phyloP scores from a whole-genome alignment of 2,329 filamentous ascomycete genomes.

The Colletotrichum sp. region DNA sequence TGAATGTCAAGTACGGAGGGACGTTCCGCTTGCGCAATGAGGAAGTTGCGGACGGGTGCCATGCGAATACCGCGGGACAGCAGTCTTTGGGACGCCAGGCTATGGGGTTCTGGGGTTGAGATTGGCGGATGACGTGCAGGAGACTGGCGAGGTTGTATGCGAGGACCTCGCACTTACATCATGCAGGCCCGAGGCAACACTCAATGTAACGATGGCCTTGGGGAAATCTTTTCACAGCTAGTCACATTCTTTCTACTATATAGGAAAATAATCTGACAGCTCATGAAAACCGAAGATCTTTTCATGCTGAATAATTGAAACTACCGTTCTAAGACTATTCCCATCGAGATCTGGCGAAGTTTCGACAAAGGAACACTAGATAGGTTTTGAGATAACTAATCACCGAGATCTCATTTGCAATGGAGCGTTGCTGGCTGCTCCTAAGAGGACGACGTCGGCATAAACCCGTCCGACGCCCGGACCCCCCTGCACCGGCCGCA shows the following conservation, averaged over 20 bases:
- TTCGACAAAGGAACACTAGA: too few species aligned
- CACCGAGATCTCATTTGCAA: too few species aligned
- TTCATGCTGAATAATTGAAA: too few species aligned
- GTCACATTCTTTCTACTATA: neutral
- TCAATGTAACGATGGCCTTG: neutral
- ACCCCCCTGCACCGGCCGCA: neutral
- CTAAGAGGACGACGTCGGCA: neutral
- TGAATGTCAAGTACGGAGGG: neutral
- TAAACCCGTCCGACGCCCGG: neutral
- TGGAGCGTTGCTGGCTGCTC: neutral
- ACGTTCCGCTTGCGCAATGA: neutral
- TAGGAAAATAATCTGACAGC: too few species aligned
- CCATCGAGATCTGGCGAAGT: too few species aligned
- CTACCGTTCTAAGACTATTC: too few species aligned
- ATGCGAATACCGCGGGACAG: neutral
- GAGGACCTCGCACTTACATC: neutral
- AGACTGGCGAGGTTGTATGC: neutral
- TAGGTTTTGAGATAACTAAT: too few species aligned
- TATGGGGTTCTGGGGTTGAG: neutral
- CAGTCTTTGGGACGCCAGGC: neutral
- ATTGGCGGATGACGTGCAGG: neutral
- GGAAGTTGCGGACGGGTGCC: neutral
- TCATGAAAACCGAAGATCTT: too few species aligned
- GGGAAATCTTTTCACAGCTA: fast-evolving
- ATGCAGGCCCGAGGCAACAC: neutral